phyloP scores from a whole-genome alignment of 2,329 filamentous ascomycete species.

The Fonsecaea nubica region DNA sequence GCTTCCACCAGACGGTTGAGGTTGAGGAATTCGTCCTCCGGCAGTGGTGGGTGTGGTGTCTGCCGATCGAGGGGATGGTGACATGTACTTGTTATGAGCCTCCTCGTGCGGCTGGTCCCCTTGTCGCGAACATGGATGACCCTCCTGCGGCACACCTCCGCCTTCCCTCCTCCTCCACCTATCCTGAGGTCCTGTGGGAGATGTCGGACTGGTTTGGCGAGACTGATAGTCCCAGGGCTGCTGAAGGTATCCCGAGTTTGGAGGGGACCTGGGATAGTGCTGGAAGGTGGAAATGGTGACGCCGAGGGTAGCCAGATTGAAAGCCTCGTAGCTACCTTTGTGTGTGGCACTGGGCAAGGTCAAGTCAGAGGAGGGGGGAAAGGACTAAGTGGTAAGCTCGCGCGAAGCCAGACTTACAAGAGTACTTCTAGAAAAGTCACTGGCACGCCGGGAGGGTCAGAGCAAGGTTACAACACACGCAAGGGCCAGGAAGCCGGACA shows the following conservation, averaged over 20 bases:
- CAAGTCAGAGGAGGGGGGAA: constrained; percentile 21
- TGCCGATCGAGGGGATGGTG: constrained; percentile 33
- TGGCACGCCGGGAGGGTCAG: constrained; percentile 25
- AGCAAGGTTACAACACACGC: constrained; percentile 28
- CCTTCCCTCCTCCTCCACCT: constrained; percentile 33
- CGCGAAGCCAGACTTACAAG: constrained; percentile 28
- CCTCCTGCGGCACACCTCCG: constrained; percentile 36
- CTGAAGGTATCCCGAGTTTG: constrained; percentile 26
- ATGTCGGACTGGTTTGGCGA: constrained; percentile 21
- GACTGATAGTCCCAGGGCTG: constrained; percentile 27
- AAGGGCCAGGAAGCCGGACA: constrained; percentile 29
- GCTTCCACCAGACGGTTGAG: constrained; percentile 15
- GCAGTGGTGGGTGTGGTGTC: constrained; percentile 27
- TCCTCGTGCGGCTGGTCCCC: constrained; percentile 35
- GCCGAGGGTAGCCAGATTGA: constrained; percentile 36
- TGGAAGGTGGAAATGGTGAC: constrained; percentile 31
- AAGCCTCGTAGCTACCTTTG: constrained; percentile 12
- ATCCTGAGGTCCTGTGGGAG: constrained; percentile 22
- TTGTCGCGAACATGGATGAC: constrained; percentile 36
- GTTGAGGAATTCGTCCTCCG: constrained; percentile 21
- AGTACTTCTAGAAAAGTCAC: constrained; percentile 28
- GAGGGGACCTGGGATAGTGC: constrained; percentile 32
- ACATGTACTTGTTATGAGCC: constrained; percentile 38
- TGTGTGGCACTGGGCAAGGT: constrained; percentile 8
- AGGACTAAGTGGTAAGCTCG: constrained; percentile 11